Evolutionary conservation across 2,329 filamentous ascomycete genomes (phyloP).

Genomic region (Colletotrichum eleusines): DNA sequence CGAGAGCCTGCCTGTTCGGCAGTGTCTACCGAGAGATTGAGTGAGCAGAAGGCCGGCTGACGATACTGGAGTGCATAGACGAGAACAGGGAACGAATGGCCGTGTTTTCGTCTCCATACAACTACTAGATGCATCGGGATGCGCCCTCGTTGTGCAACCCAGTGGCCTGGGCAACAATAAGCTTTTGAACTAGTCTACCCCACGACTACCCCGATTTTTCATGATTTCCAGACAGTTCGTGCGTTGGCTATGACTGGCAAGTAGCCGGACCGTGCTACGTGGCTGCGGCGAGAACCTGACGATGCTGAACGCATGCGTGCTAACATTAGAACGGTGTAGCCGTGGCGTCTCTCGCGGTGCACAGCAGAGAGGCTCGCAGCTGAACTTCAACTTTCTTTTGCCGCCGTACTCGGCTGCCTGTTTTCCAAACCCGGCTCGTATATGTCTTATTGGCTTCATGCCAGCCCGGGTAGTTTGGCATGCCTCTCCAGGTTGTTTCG

Average conservation of each 20-base stretch:
- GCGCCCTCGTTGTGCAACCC: too few species aligned
- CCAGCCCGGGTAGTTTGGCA: too few species aligned
- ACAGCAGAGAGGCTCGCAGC: not conserved
- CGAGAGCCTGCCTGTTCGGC: not conserved
- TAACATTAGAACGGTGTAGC: not conserved
- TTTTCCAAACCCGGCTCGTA: not conserved
- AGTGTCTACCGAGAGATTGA: too few species aligned
- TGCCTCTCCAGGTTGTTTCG: not conserved
- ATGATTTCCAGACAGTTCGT: too few species aligned
- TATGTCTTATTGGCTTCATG: not conserved
- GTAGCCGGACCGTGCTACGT: not conserved
- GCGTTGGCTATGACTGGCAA: not conserved
- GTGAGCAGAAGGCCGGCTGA: not conserved
- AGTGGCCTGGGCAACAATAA: not conserved
- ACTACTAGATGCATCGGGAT: not conserved
- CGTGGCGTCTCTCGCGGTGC: not conserved
- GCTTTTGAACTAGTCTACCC: too few species aligned
- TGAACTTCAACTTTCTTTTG: not conserved
- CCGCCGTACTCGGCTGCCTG: not conserved
- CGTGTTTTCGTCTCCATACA: not conserved
- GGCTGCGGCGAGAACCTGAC: not conserved
- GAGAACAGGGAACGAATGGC: not conserved
- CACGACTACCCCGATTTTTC: too few species aligned
- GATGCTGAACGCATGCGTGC: not conserved
- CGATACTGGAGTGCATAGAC: not conserved